Evolutionary conservation across 352 stramenopile species (phyloP).

Genomic region (Pythium plurisporium): DNA sequence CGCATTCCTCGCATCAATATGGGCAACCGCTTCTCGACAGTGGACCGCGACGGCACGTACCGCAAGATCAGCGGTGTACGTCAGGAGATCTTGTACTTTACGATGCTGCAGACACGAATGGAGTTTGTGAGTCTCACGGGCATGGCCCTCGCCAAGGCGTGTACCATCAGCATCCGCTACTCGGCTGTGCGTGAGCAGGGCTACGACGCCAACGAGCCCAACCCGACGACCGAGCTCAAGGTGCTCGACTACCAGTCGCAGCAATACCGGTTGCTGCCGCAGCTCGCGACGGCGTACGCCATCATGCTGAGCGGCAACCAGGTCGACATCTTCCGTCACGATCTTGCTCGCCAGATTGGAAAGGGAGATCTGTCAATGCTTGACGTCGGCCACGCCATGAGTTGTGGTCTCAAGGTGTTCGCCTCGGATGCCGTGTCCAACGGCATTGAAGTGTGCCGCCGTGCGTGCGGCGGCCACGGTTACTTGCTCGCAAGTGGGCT

Average conservation of each 20-base stretch:
- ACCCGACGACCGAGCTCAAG: slow-evolving; percentile 67
- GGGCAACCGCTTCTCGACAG: slow-evolving; percentile 54
- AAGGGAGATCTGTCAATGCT: slow-evolving; percentile 37
- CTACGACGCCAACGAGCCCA: slow-evolving; percentile 48
- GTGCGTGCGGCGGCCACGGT: slow-evolving; percentile 91
- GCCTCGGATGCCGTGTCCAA: slow-evolving; percentile 42
- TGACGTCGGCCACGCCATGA: slow-evolving; percentile 52
- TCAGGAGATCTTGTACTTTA: slow-evolving; percentile 69
- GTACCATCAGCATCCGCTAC: slow-evolving; percentile 93
- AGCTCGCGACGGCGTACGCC: slow-evolving; percentile 90
- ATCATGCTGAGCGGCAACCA: slow-evolving; percentile 70
- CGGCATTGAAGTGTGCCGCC: slow-evolving; percentile 47
- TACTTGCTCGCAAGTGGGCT: slow-evolving; percentile 83
- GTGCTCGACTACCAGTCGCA: slow-evolving; percentile 95
- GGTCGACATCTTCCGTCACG: slow-evolving; percentile 41
- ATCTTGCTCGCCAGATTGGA: slow-evolving; percentile 42
- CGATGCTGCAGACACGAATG: slow-evolving; percentile 78
- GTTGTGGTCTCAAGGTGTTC: slow-evolving; percentile 60
- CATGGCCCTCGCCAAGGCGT: slow-evolving; percentile 75
- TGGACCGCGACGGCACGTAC: slow-evolving; percentile 59
- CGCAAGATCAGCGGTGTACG: slow-evolving; percentile 42
- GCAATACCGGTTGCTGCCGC: slow-evolving; percentile 92
- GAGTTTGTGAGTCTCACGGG: slow-evolving; percentile 49
- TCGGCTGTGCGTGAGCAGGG: slow-evolving; percentile 91
- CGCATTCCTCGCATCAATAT: slow-evolving; percentile 63